Evolutionary conservation across 2,329 filamentous ascomycete species (phyloP).

Genomic region (Cladosporium sp.): DNA sequence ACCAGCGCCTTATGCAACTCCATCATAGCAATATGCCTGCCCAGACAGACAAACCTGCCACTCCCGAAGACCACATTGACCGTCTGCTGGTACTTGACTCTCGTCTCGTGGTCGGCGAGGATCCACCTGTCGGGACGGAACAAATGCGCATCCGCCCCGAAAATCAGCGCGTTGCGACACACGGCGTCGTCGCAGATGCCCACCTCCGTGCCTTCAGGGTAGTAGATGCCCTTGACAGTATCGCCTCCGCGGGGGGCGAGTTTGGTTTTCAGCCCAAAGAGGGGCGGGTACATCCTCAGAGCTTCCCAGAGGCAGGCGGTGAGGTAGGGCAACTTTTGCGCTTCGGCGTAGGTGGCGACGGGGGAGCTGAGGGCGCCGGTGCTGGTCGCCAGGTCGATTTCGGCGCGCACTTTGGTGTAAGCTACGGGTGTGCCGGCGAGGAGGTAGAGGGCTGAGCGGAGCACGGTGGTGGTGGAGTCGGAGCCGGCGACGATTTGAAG

Average conservation of each 20-base stretch:
- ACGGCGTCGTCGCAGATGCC: constrained; percentile 42
- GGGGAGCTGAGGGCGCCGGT: constrained; percentile 11
- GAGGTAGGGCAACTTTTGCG: constrained; percentile 28
- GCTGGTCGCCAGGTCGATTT: constrained; percentile 39
- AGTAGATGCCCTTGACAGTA: constrained; percentile 33
- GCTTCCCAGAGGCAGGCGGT: constrained; percentile 30
- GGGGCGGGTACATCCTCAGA: constrained; percentile 27
- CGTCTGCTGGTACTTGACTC: constrained; percentile 36
- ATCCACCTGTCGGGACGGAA: constrained; percentile 52
- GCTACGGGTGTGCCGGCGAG: constrained; percentile 45
- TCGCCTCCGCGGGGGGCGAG: constrained; percentile 24
- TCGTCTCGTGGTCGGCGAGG: constrained; percentile 32
- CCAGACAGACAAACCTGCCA: constrained; percentile 46
- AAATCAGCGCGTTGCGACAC: constrained; percentile 35
- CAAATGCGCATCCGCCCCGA: constrained; percentile 38
- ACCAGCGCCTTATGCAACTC: constrained; percentile 48
- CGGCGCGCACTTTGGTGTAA: constrained; percentile 42
- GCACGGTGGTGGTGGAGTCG: constrained; percentile 52
- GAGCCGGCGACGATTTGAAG: constrained; percentile 49
- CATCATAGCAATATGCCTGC: constrained; percentile 46
- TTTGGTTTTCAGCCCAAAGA: constrained; percentile 27
- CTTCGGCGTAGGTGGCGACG: constrained; percentile 23
- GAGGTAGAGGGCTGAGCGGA: constrained; percentile 48
- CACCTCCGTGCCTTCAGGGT: constrained; percentile 46
- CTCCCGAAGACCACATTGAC: constrained; percentile 44